Evolutionary conservation across 2,329 filamentous ascomycete genomes (phyloP), one percentile per base, ranked within the genome.

Genomic region (Fonsecaea pedrosoi): DNA sequence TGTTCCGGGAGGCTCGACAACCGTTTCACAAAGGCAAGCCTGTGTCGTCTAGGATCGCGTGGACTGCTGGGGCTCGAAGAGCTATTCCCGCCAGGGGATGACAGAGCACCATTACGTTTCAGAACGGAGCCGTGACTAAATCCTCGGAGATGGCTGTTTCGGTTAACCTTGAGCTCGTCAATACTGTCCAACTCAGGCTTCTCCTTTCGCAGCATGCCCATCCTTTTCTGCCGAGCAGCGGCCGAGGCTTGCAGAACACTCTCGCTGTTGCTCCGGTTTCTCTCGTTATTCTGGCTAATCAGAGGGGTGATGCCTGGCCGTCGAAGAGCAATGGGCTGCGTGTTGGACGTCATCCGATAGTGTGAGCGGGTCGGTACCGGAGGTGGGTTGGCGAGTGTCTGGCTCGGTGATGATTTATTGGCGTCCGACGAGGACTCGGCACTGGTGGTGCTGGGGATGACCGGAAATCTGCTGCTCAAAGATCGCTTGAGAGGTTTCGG

Each of bases 321-420:
- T 64, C 91, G 87, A 54, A 88, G 81, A 5, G 86, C 81, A 6
- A 78, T 75, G 66, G 74, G 75, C 40, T 79, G 76, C 42, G 70
- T 71, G 12, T 73, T 69, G 32, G 75, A 83, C 3, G 79, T 76
- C 63, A 82, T 79, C 35, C 94, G 88, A 72, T 92, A 92, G 76
- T 97, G 93, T 2, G 92, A 95, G 67, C 90, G 86, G 4, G 87
- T 86, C 0, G 92, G 92, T 67, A 96, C 91, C 0, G 91, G 91
- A 2, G 94, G 92, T 34, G 90, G 85, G 38, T 90, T 86, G 25
- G 62, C 12, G 38, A 50, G 42, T 25, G 25, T 35, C 18, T 70
- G 70, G 32, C 67, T 63, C 7, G 66, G 65, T 15, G 72, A 70
- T 34, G 71, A 70, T 60, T 69, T 69, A 54, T 66, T 70, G 12